Base-by-base conservation (phyloP, 1,139 yeast species). In the Debaryomyces sp. region DNA sequence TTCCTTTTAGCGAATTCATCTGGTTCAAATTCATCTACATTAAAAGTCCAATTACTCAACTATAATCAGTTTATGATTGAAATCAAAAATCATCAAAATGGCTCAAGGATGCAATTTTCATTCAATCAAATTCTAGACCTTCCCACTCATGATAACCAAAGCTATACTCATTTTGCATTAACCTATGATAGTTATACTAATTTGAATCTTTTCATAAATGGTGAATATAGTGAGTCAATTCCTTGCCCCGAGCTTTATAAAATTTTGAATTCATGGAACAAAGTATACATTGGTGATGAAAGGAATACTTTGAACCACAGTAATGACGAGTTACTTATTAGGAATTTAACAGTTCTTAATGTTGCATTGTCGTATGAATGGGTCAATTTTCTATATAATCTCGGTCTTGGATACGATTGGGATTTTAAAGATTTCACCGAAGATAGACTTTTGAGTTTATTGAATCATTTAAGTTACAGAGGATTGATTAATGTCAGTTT, bases 141-240 rank as follows among this genome's bases (percentile, higher is more conserved):
- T 37, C 45, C 45, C 10, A 47, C 48, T 21, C 39, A 33, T 9
- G 23, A 44, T 13, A 61, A 66, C 41, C 69, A 68, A 48, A 72
- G 66, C 2, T 73, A 56, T 50, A 57, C 60, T 3, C 76, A 73
- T 45, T 57, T 76, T 37, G 71, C 63, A 4, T 54, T 76, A 18
- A 73, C 78, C 0, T 76, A 67, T 52, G 80, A 76, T 53, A 57
- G 57, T 13, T 67, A 66, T 51, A 62, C 67, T 8, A 74, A 73
- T 51, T 62, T 76, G 45, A 73, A 67, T 49, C 61, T 76, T 13
- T 75, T 54, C 52, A 52, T 76, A 7, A 70, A 76, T 53, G 80
- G 80, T 4, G 77, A 74, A 41, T 73, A 73, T 50, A 66, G 75
- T 41, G 81, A 76, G 52, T 71, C 76, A 10, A 73, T 75, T 8